phyloP scores from a whole-genome alignment of 805 yeast species.

The Pichia ethanolica region DNA sequence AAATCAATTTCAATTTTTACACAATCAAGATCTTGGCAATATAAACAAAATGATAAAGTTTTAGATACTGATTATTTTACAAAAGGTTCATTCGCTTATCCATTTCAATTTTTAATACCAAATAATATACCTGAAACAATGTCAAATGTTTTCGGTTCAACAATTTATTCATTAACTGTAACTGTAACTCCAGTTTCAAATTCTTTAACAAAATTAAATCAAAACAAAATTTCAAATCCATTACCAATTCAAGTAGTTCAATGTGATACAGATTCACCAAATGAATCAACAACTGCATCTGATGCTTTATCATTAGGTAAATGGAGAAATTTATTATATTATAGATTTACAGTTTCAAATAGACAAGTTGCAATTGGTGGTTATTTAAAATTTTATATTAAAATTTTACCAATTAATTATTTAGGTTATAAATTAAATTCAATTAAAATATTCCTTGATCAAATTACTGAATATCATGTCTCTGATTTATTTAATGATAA shows the following conservation, averaged over 20 bases:
- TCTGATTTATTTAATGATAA: neutral
- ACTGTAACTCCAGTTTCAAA: constrained; percentile 13
- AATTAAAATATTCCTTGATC: constrained; percentile 19
- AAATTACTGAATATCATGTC: constrained; percentile 16
- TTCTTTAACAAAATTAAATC: constrained; percentile 8
- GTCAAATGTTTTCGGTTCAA: constrained; percentile 15
- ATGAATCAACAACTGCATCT: neutral
- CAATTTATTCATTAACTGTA: constrained; percentile 15
- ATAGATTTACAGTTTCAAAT: constrained; percentile 17
- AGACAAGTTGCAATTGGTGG: constrained; percentile 17
- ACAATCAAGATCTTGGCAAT: constrained; percentile 9
- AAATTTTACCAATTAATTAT: constrained; percentile 20
- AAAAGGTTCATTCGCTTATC: constrained; percentile 20
- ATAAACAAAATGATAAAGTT: constrained; percentile 6
- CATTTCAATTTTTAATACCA: constrained; percentile 23
- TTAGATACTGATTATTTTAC: constrained; percentile 8
- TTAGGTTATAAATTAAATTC: constrained; percentile 16
- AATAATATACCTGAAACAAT: constrained; percentile 20
- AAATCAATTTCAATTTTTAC: neutral
- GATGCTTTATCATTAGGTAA: constrained; percentile 21
- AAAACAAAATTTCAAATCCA: neutral
- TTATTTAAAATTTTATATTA: constrained; percentile 12
- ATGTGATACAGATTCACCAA: constrained; percentile 9
- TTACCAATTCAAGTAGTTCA: constrained; percentile 10
- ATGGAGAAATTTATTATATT: constrained; percentile 26